Base-by-base conservation (phyloP, 768 basidiomycete genomes). In the Psilocybe cyanescens region DNA sequence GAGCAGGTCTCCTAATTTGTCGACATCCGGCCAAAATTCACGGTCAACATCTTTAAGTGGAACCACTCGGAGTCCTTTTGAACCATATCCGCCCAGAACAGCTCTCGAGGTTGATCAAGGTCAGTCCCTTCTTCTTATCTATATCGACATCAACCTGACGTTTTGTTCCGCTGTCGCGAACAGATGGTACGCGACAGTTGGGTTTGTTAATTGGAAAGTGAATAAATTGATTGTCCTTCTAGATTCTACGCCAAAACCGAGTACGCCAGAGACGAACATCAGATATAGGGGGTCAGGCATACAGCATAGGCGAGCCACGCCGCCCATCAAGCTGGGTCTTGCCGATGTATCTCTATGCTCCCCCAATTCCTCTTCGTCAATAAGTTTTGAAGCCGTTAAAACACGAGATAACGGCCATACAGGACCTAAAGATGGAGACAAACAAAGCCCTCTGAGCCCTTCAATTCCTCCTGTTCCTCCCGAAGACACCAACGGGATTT, bases 321-420 rank as follows among this genome's bases (percentile, higher is more conserved):
- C 58, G 17, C 58, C 62, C 19, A 29, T 55, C 57, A 31, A 53
- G 37, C 37, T 65, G 47, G 54, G 44, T 45, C 17, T 46, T 58
- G n/a, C 55, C 17, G 16, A 48, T 46, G 30, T 44, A 53, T 41
- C 52, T 50, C 11, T 33, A 54, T 30, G 39, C 31, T 28, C 55
- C 52, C 46, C 46, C 8, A 16, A 37, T 24, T 19, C 7, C 16
- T 29, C 57, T 24, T 46, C 39, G 16, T 46, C 51, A 50, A n/a
- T 46, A 19, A 53, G 39, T 47, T 35, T 45, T 16, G 59, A 63
- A 53, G 56, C 62, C 50, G 33, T 55, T 31, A 53, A 60, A 48
- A 64, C 65, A 62, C 67, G 51, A 59, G 55, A 62, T 65, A 58
- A 58, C 55, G 48, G 58, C 35, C 19, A 37, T 46, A 28, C 16